Conservation (phyloP, 805 yeast genomes). For the Citeromyces matritensis region DNA sequence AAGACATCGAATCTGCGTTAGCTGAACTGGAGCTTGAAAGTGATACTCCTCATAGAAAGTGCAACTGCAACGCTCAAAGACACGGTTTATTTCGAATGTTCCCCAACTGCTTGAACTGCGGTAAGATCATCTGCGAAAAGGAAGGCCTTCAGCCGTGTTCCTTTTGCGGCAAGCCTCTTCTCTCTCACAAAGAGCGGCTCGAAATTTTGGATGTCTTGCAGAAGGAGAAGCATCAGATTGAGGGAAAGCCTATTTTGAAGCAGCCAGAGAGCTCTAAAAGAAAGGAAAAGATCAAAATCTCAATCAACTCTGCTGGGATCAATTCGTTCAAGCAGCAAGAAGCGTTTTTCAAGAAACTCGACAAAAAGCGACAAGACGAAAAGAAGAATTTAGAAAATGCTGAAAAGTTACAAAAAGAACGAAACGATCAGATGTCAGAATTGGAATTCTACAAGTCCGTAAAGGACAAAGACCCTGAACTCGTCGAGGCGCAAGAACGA, state of each 20-base stretch:
- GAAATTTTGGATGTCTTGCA: constrained; percentile 39
- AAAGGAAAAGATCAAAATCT: constrained; percentile 34
- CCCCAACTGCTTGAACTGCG: constrained; percentile 90
- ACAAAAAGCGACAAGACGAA: constrained; percentile 25
- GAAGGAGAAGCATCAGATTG: constrained; percentile 31
- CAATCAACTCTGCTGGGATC: constrained; percentile 44
- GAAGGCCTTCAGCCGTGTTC: constrained; percentile 91
- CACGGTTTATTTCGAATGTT: constrained; percentile 85
- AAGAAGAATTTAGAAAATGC: constrained; percentile 15
- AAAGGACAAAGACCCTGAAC: constrained; percentile 35
- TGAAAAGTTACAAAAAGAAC: constrained; percentile 20
- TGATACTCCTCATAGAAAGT: constrained; percentile 12
- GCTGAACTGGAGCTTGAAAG: constrained; percentile 22
- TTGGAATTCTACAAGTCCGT: constrained; percentile 24
- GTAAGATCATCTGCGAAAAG: constrained; percentile 78
- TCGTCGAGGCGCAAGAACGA: constrained; percentile 55
- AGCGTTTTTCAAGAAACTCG: constrained; percentile 42
- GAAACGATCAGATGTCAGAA: constrained; percentile 24
- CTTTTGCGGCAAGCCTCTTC: constrained; percentile 56
- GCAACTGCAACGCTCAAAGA: constrained; percentile 76
- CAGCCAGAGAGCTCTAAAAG: constrained; percentile 13
- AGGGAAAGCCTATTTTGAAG: constrained; percentile 9
- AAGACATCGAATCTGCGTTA: constrained; percentile 35
- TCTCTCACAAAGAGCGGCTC: constrained; percentile 44
- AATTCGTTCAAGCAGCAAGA: constrained; percentile 61